A percentile compares a stretch with the other conserved stretches of the same genome.
phyloP scores from a whole-genome alignment of 2,329 filamentous ascomycete species.

The Rutstroemia sp. region DNA sequence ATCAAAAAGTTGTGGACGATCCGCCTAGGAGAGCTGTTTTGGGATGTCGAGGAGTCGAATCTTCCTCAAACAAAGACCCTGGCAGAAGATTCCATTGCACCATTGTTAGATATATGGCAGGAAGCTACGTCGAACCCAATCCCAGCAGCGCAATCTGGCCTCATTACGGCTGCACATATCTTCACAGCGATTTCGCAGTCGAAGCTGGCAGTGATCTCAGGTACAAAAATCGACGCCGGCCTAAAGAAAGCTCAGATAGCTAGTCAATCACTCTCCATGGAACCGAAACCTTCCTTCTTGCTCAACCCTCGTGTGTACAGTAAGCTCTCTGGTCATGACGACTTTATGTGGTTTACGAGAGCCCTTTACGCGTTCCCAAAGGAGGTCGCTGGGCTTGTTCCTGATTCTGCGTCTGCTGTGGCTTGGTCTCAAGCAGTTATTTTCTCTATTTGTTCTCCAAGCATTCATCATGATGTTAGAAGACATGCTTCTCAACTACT shows the following conservation, averaged over 20 bases:
- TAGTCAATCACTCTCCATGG: constrained; percentile 58
- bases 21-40: constrained; percentile 63
- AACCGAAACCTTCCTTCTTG: constrained; percentile 82
- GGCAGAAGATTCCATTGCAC: constrained; percentile 43
- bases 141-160: constrained; percentile 70
- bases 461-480: constrained; percentile 53
- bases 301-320: constrained; percentile 79
- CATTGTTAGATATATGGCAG: constrained; percentile 62
- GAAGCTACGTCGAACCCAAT: constrained; percentile 75
- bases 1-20: constrained; percentile 76
- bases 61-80: constrained; percentile 45
- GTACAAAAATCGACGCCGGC: constrained; percentile 47
- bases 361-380: constrained; percentile 58
- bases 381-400: constrained; percentile 39
- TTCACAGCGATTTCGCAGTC: constrained; percentile 54
- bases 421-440: constrained; percentile 82
- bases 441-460: constrained; percentile 62
- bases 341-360: constrained; percentile 68
- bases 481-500: constrained; percentile 56
- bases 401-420: constrained; percentile 44
- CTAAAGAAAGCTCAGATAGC: constrained; percentile 56
- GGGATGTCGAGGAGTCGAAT: constrained; percentile 41
- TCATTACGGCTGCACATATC: constrained; percentile 74
- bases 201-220: constrained; percentile 44
- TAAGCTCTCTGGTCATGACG: constrained; percentile 67